These are phyloP conservation scores for Neobulgaria alba DNA, from an alignment of 2,329 filamentous ascomycete species.

Conservation along the genomic window DNA sequence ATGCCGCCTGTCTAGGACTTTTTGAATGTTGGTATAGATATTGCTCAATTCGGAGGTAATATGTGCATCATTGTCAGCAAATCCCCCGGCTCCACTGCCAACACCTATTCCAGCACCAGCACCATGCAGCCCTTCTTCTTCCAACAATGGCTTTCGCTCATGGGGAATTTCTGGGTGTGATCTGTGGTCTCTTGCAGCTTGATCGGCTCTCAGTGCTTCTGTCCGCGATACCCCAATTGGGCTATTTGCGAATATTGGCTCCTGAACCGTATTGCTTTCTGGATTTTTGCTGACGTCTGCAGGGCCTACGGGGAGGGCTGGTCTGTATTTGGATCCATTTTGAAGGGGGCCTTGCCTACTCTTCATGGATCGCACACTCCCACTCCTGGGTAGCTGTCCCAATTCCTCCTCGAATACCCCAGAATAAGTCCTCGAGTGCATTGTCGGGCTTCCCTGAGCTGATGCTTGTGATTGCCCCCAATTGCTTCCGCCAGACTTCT, in stretches of 20 bases:
- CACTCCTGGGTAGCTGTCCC: constrained; percentile 18
- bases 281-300: constrained; percentile 24
- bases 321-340: constrained; percentile 17
- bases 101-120: constrained; percentile 49
- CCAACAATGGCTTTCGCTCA: constrained; percentile 44
- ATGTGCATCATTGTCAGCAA: constrained; percentile 64
- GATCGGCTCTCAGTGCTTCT: constrained; percentile 23
- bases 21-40: constrained; percentile 87
- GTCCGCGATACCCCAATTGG: constrained; percentile 13
- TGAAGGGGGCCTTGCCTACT: constrained; percentile 19
- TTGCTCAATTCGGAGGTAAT: constrained; percentile 75
- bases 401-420: constrained; percentile 18
- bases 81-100: constrained; percentile 52
- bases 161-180: constrained; percentile 43
- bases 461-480: constrained; percentile 25
- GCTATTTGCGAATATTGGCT: constrained; percentile 16
- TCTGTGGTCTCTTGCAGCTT: constrained; percentile 33
- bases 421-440: constrained; percentile 21
- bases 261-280: constrained; percentile 26
- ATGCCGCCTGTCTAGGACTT: constrained; percentile 76
- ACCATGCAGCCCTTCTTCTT: constrained; percentile 46
- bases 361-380: constrained; percentile 23
- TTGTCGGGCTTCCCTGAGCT: constrained; percentile 23
- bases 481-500: constrained; percentile 26
- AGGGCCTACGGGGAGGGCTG: constrained; percentile 22